Percentiles rank a stretch among this genome's conserved stretches.
phyloP scores from a whole-genome alignment of 176 grass and related monocot species.

The Musa schizocarpa region DNA sequence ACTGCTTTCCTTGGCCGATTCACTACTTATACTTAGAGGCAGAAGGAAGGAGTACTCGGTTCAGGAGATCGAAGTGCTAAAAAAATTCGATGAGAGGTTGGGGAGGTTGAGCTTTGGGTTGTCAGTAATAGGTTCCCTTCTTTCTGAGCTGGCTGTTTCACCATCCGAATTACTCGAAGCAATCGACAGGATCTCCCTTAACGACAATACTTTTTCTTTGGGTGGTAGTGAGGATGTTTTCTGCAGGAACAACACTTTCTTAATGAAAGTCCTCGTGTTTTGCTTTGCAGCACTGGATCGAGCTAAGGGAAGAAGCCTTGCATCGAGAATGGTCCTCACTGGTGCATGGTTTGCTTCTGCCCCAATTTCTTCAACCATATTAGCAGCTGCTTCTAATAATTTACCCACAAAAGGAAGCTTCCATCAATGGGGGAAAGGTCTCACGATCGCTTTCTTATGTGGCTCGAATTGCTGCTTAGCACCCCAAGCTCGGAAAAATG shows the following conservation, averaged over 20 bases:
- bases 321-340: constrained; percentile 69
- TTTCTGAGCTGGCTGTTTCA: constrained; percentile 72
- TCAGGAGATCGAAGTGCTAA: constrained; percentile 65
- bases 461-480: constrained; percentile 70
- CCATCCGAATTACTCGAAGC: constrained; percentile 82
- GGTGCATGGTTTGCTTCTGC: constrained; percentile 88
- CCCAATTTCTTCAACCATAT: constrained; percentile 58
- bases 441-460: constrained; percentile 65
- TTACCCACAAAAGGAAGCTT: constrained; percentile 60
- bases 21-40: constrained; percentile 64
- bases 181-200: constrained; percentile 58
- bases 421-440: constrained; percentile 61
- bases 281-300: constrained; percentile 88
- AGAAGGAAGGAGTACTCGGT: constrained; percentile 61
- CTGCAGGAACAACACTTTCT: constrained; percentile 70
- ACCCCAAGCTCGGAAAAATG: constrained; percentile 59
- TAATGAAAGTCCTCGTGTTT: constrained; percentile 72
- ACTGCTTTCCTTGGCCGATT: constrained; percentile 50
- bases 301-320: constrained; percentile 56
- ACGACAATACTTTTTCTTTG: constrained; percentile 42
- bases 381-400: constrained; percentile 67
- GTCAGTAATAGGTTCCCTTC: constrained; percentile 67
- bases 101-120: constrained; percentile 83
- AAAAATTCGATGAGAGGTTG: constrained; percentile 76
- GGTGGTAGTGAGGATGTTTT: constrained; percentile 55